phyloP scores from a whole-genome alignment of 306 rosid species.

The Lithocarpus polystachyus region DNA sequence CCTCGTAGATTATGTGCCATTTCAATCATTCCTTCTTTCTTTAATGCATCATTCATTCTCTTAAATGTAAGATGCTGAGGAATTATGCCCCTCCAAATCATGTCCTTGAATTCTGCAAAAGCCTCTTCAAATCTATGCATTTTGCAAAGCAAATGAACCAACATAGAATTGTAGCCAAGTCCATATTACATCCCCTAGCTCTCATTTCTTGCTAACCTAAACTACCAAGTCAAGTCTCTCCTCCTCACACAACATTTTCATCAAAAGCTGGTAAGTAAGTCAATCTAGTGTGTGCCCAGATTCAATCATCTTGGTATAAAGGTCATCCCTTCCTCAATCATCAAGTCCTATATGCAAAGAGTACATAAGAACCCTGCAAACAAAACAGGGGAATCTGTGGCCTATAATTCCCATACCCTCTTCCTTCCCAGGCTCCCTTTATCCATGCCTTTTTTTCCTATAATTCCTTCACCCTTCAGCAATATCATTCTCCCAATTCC shows the following conservation, averaged over 20 bases:
- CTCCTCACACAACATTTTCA: slow-evolving; percentile 88
- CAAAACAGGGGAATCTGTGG: no score
- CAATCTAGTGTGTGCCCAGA: slow-evolving; percentile 76
- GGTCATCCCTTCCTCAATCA: slow-evolving; percentile 82
- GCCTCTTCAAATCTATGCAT: slow-evolving; percentile 74
- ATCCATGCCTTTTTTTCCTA: no score
- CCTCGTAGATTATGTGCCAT: slow-evolving; percentile 54
- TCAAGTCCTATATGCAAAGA: no score
- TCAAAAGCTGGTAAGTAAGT: slow-evolving; percentile 75
- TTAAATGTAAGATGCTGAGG: slow-evolving; percentile 84
- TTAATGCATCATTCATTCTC: slow-evolving; percentile 52
- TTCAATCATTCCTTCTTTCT: slow-evolving; percentile 57
- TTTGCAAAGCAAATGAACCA: slow-evolving; percentile 72
- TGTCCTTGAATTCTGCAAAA: slow-evolving; percentile 62
- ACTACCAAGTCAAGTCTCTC: slow-evolving; percentile 66
- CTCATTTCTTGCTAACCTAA: slow-evolving; percentile 86
- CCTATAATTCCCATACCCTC: no score
- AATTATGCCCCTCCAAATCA: slow-evolving; percentile 74
- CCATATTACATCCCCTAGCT: slow-evolving; percentile 67
- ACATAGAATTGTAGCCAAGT: slow-evolving; percentile 74
- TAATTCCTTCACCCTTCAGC: no score
- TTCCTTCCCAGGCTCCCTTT: slow-evolving; percentile 29
- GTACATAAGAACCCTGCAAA: no score
- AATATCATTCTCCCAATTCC: no score
- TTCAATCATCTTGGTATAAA: slow-evolving; percentile 75